Evolutionary conservation across 257 asterid genomes (phyloP).

Genomic region (Linderniella brevidens): DNA sequence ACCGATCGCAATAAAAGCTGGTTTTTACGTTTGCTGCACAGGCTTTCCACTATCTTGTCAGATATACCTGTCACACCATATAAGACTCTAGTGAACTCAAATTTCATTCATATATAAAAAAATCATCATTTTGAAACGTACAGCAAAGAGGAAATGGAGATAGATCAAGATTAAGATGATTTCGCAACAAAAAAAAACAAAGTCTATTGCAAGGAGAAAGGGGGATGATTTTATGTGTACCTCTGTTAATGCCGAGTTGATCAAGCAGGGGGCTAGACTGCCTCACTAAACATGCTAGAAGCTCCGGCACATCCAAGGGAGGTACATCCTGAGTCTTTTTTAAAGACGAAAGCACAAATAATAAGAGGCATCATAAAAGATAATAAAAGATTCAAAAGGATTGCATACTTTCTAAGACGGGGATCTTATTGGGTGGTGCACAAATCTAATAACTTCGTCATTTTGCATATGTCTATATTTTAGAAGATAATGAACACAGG

Average conservation of each 20-base stretch:
- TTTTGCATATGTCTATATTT: background rate
- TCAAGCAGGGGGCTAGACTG: conserved; percentile 91
- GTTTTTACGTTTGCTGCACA: conserved; percentile 71
- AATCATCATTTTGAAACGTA: background rate
- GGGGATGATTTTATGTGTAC: conserved; percentile 16
- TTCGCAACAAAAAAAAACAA: background rate
- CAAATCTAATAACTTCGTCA: too few species aligned
- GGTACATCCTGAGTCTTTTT: conserved; percentile 56
- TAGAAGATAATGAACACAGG: background rate
- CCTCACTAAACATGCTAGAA: conserved; percentile 80
- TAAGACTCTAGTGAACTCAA: conserved; percentile 1
- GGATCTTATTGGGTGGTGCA: too few species aligned
- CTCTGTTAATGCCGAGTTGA: conserved; percentile 77
- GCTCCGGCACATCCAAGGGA: conserved; percentile 84
- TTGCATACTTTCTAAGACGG: too few species aligned
- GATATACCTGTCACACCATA: conserved; percentile 51
- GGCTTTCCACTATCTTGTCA: conserved; percentile 81
- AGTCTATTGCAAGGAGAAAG: background rate
- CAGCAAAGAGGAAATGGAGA: background rate
- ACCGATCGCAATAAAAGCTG: conserved; percentile 49
- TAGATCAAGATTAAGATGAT: too few species aligned
- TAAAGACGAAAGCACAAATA: too few species aligned
- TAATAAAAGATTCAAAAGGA: too few species aligned
- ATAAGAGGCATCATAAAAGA: too few species aligned
- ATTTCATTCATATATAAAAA: conserved; percentile 8